Conservation (phyloP, 768 basidiomycete genomes). For the Tricholoma matsutake region DNA sequence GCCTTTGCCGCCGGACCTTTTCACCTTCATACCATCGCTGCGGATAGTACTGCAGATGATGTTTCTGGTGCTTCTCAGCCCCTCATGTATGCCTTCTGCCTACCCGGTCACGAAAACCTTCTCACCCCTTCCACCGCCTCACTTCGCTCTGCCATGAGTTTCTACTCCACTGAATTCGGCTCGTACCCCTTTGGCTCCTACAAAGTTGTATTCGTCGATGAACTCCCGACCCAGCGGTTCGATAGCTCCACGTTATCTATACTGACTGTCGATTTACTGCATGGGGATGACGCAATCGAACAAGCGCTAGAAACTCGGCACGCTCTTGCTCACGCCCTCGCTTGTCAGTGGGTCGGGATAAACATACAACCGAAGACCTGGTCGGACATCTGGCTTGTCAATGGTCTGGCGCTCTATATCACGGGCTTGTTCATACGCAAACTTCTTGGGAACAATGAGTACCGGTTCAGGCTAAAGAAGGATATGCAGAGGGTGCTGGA, state of each 20-base stretch:
- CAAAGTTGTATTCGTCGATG: conserved; percentile 93
- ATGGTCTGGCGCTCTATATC: conserved; percentile 89
- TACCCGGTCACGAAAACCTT: conserved; percentile 81
- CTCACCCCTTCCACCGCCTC: conserved; percentile 69
- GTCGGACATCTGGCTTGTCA: conserved; percentile 96
- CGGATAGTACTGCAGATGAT: conserved; percentile 59
- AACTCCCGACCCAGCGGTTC: conserved; percentile 76
- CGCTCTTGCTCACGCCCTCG: conserved; percentile 80
- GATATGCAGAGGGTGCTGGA: conserved; percentile 93
- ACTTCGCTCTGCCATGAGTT: conserved; percentile 87
- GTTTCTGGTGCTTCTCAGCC: conserved; percentile 63
- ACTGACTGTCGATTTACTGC: conserved; percentile 74
- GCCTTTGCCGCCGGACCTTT: conserved; percentile 96
- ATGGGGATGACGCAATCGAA: conserved; percentile 87
- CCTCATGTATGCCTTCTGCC: conserved; percentile 87
- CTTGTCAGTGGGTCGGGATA: conserved; percentile 95
- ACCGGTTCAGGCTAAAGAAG: conserved; percentile 90
- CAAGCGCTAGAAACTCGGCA: conserved; percentile 91
- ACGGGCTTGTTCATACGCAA: conserved; percentile 84
- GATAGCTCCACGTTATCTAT: conserved; percentile 84
- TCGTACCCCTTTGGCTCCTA: conserved; percentile 95
- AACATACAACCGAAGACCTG: conserved; percentile 92
- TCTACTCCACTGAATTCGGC: conserved; percentile 87
- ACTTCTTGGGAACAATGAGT: conserved; percentile 94
- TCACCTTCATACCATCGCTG: conserved; percentile 66